These are phyloP conservation scores for Cucurbita pepo DNA, from an alignment of 306 rosid species.

Conservation along the genomic window DNA sequence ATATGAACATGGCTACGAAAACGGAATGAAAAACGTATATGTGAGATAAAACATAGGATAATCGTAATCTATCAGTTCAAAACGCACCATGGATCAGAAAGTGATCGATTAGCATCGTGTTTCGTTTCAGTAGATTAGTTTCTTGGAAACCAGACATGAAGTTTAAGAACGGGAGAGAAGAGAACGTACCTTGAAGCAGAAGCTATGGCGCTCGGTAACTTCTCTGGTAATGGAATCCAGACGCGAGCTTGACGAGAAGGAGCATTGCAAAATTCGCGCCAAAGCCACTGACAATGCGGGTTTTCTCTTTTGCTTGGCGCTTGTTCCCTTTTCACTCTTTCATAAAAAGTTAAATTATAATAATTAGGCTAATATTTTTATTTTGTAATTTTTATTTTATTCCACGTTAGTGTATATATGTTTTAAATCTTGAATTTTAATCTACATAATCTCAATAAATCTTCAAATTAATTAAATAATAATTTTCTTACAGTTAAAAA, in stretches of 20 bases:
- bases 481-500: too few species aligned
- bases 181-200: neutral
- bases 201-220: neutral
- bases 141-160: neutral
- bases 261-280: neutral
- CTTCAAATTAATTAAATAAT: too few species aligned
- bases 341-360: too few species aligned
- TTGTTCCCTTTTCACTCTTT: neutral
- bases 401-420: too few species aligned
- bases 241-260: neutral
- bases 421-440: too few species aligned
- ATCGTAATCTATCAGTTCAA: neutral
- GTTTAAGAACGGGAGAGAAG: neutral
- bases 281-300: neutral
- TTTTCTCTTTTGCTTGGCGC: neutral
- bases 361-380: too few species aligned
- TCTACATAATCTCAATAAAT: too few species aligned
- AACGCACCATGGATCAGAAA: neutral
- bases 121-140: neutral
- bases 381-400: too few species aligned
- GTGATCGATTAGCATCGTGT: neutral
- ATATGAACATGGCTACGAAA: neutral
- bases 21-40: neutral
- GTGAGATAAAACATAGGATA: neutral
- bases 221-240: neutral